phyloP scores from a whole-genome alignment of 2,329 filamentous ascomycete genomes.

The Thielaviopsis populi region DNA sequence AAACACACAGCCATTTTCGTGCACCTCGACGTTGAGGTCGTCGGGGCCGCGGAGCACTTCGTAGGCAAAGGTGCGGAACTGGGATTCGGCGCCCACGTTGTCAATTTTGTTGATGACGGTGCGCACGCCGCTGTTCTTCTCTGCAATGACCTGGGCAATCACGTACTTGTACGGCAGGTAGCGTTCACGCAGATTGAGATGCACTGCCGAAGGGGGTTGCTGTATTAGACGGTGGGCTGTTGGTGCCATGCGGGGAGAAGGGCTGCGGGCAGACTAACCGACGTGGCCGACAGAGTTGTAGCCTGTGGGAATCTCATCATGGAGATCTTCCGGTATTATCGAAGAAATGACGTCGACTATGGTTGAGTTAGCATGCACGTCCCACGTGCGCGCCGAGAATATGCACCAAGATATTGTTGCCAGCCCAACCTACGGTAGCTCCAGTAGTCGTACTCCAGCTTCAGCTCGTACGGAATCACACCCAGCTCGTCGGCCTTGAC shows the following conservation, averaged over 20 bases:
- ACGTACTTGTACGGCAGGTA: conserved; percentile 76
- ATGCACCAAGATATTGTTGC: background rate
- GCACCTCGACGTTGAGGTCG: conserved; percentile 69
- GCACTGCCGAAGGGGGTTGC: conserved; percentile 37
- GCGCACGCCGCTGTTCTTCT: conserved; percentile 69
- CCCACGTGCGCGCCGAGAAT: too few species aligned
- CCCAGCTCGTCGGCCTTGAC: conserved; percentile 52
- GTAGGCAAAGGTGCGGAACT: conserved; percentile 85
- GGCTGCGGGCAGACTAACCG: conserved; percentile 31
- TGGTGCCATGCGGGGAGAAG: background rate
- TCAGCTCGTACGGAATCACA: conserved; percentile 59
- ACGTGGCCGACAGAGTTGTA: conserved; percentile 86
- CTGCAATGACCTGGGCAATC: conserved; percentile 70
- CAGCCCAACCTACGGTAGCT: conserved; percentile 47
- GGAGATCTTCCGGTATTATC: conserved; percentile 63
- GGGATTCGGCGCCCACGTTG: conserved; percentile 68
- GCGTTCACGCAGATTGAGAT: conserved; percentile 73
- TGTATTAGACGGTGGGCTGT: background rate
- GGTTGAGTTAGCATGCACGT: conserved; percentile 18
- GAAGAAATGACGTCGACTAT: conserved; percentile 67
- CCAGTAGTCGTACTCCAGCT: conserved; percentile 76
- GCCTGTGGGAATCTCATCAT: conserved; percentile 68
- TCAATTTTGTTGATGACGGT: conserved; percentile 96
- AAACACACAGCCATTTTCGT: conserved; percentile 75
- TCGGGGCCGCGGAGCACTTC: conserved; percentile 73